Base-by-base conservation (phyloP, 129 eudicot species). In the Lonicera japonica region DNA sequence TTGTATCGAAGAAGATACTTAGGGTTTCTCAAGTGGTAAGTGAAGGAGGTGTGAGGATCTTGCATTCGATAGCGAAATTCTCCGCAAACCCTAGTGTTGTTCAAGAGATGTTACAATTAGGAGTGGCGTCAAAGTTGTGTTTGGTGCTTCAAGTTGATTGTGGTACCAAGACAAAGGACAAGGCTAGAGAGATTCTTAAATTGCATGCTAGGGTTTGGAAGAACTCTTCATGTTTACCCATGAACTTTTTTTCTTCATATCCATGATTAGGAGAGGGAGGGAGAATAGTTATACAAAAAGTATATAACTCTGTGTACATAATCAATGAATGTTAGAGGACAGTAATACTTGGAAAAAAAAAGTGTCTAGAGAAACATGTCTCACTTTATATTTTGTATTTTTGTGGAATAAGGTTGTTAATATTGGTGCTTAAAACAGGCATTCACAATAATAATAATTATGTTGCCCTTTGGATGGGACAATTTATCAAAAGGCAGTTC, bases 101-200 rank as follows among this genome's bases (percentile, higher is more conserved):
- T 34, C 83, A 76, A 18, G 95, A 86, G 63, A 86, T 86, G 95
- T 21, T 82, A 83, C 79, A 82, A 67, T 3, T 86, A 11, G 95
- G 95, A 13, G 82, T 86, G 70, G 95, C 76, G 66, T 66, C 80
- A 19, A 86, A 86, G 65, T 70, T 86, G 51, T 76, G 79, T 20
- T 54, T 79, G 54, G 67, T 86, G 59, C 55, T 77, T 34, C 89
- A 86, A 59, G 80, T 80, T 13, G 80, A 77, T 23, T 64, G 84
- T 69, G 89, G 83, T 13, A 64, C 48, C 20, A 86, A 82, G 66
- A 79, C 69, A 0, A 74, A 77, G 36, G 95, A 79, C 69, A 86
- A 67, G 60, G 86, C 80, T 36, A 70, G 48, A 53, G 95, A 86
- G 61, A 86, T 86, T 19, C 79, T 82, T 11, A 86, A 60, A 61